These are phyloP conservation scores for Trichophyton benhamiae DNA, from an alignment of 2,329 filamentous ascomycete genomes.

Conservation along the genomic window DNA sequence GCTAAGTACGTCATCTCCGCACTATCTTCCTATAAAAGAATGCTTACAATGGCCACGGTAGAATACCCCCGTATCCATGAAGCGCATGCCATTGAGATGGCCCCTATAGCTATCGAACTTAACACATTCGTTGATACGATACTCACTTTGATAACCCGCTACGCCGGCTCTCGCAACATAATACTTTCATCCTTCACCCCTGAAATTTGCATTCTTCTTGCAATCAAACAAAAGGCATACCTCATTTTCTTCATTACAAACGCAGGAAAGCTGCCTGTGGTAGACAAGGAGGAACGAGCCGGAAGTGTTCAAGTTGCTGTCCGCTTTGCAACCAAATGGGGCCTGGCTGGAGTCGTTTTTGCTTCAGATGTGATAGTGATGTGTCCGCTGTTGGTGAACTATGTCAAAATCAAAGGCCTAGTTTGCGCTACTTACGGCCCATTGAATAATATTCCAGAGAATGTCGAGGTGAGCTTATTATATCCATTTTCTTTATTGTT, in stretches of 20 bases:
- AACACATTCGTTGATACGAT: slow-evolving; percentile 31
- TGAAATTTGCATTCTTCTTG: slow-evolving; percentile 20
- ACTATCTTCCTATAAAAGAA: not conserved
- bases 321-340: slow-evolving; percentile 29
- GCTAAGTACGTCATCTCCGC: slow-evolving; percentile 23
- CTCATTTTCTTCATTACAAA: slow-evolving; percentile 22
- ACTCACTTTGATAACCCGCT: slow-evolving; percentile 21
- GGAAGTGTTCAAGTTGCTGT: slow-evolving; percentile 28
- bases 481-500: not conserved
- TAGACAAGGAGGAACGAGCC: slow-evolving; percentile 23
- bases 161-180: slow-evolving; percentile 20
- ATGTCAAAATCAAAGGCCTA: slow-evolving; percentile 25
- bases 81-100: slow-evolving; percentile 23
- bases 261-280: slow-evolving; percentile 16
- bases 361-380: slow-evolving; percentile 27
- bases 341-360: slow-evolving; percentile 27
- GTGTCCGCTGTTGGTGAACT: slow-evolving; percentile 26
- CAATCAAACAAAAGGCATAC: slow-evolving; percentile 16
- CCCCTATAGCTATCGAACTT: slow-evolving; percentile 27
- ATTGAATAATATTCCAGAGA: slow-evolving; percentile 22
- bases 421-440: slow-evolving; percentile 26
- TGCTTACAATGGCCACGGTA: slow-evolving; percentile 11
- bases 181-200: slow-evolving; percentile 22
- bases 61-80: slow-evolving; percentile 34
- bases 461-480: slow-evolving; percentile 14